Conservation (phyloP, 805 yeast species). For the Cyberlindnera petersonii region DNA sequence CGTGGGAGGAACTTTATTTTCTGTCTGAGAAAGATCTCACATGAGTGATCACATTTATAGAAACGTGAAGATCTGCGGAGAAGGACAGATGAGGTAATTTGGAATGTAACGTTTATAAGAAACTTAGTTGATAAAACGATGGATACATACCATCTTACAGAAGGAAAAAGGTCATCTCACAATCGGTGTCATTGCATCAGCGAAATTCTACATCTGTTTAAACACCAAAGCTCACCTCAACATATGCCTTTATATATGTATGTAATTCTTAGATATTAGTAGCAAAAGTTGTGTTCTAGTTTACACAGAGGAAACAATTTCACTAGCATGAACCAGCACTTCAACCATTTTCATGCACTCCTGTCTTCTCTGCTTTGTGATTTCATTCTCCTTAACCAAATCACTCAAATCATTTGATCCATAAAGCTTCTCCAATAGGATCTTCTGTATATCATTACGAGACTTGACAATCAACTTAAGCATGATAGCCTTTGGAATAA, state of each 20-base stretch:
- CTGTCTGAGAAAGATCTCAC: too few species aligned
- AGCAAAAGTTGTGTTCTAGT: too few species aligned
- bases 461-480: slow-evolving; percentile 81
- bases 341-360: slow-evolving; percentile 96
- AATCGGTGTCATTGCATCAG: too few species aligned
- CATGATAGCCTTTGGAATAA: slow-evolving; percentile 95
- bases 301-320: slow-evolving; percentile 53
- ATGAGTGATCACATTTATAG: too few species aligned
- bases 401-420: slow-evolving; percentile 68
- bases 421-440: slow-evolving; percentile 81
- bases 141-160: too few species aligned
- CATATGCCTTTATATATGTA: not conserved
- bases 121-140: too few species aligned
- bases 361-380: slow-evolving; percentile 88
- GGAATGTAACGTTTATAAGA: too few species aligned
- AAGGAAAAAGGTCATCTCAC: not conserved
- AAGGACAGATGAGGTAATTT: too few species aligned
- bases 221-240: too few species aligned
- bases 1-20: too few species aligned
- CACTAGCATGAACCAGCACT: slow-evolving; percentile 83
- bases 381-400: slow-evolving; percentile 85
- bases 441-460: slow-evolving; percentile 86
- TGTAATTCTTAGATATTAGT: not conserved
- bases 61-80: too few species aligned
- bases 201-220: too few species aligned